These are phyloP conservation scores for Funneliformis geosporum DNA, from an alignment of 192 early-diverging fungal species.

Conservation along the genomic window DNA sequence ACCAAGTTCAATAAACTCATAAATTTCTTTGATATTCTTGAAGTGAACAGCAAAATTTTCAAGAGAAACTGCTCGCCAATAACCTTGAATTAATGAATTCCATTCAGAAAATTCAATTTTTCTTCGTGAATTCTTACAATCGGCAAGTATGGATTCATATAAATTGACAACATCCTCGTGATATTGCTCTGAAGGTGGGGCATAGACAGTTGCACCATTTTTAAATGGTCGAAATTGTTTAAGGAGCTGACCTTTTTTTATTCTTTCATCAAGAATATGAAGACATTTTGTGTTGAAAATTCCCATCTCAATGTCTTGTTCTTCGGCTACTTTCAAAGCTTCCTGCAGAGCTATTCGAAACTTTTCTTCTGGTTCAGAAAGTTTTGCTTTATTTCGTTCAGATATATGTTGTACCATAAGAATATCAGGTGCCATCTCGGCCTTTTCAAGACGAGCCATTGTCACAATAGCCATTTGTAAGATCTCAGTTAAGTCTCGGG, in stretches of 20 bases:
- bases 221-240: conserved; percentile 9
- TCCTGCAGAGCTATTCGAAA: conserved; percentile 10
- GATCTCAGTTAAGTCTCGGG: conserved; percentile 28
- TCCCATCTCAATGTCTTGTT: conserved; percentile 25
- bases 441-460: conserved; percentile 31
- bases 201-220: neutral
- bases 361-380: neutral
- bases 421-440: conserved; percentile 20
- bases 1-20: conserved; percentile 28
- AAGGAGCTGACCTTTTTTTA: neutral
- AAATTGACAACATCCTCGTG: neutral
- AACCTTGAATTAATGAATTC: neutral
- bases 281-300: neutral
- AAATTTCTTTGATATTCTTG: conserved; percentile 24
- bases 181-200: neutral
- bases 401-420: conserved; percentile 27
- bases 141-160: neutral
- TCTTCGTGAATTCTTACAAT: neutral
- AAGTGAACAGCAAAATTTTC: conserved; percentile 4
- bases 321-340: conserved; percentile 19
- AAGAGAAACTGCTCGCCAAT: neutral
- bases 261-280: conserved; percentile 11
- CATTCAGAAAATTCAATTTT: neutral
- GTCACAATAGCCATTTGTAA: conserved; percentile 27
- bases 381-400: conserved; percentile 4